Conservation (phyloP, 371 early-diverging fungal species). For the Blakeslea trispora region DNA sequence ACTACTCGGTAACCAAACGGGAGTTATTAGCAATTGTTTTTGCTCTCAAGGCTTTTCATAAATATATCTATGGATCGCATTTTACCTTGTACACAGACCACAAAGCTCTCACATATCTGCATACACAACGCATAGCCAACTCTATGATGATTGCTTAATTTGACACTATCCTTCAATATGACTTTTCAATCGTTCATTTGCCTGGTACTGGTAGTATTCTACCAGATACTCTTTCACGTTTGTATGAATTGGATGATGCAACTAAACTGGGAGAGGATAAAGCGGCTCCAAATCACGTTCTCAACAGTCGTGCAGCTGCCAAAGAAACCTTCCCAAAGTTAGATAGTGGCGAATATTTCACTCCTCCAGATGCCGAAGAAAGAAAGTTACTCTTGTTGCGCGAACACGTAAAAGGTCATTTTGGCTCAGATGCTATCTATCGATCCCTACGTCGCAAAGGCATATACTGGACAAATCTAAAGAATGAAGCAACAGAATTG, state of each 20-base stretch:
- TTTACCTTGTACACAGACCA: background rate
- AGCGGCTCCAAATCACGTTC: background rate
- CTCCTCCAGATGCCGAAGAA: background rate
- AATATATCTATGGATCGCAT: background rate
- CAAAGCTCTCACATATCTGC: conserved; percentile 3
- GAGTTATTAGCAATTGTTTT: background rate
- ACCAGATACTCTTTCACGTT: conserved; percentile 13
- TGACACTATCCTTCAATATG: conserved; percentile 22
- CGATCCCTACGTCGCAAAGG: background rate
- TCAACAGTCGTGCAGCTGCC: background rate
- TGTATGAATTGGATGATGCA: conserved; percentile 1
- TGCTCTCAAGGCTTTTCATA: background rate
- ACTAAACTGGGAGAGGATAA: conserved; percentile 8
- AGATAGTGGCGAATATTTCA: background rate
- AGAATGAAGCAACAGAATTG: conserved; percentile 16
- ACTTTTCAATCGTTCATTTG: conserved; percentile 11
- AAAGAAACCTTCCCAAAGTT: background rate
- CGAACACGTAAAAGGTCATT: background rate
- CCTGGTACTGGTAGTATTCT: conserved; percentile 18
- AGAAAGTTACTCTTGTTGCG: background rate
- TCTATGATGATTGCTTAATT: conserved; percentile 19
- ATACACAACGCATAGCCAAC: conserved; percentile 11
- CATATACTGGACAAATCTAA: conserved; percentile 23
- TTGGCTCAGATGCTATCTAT: conserved; percentile 11
- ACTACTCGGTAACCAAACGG: too few species aligned